Evolutionary conservation across 2,329 filamentous ascomycete species (phyloP), one percentile per base, ranked within the genome.

Genomic region (Westerdykella sp.): DNA sequence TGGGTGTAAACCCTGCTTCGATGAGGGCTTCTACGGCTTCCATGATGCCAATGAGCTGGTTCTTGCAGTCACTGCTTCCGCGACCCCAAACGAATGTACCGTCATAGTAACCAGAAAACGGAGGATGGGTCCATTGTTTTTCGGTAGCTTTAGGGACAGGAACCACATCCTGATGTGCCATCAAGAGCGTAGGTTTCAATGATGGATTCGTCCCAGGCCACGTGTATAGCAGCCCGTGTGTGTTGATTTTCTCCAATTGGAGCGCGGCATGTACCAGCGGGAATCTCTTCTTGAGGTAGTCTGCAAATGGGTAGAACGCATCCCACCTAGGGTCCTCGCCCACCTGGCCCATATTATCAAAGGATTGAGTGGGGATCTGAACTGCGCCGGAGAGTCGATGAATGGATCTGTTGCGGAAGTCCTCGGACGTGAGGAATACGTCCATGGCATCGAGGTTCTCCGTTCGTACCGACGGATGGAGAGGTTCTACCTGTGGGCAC

Each of bases 131-230:
- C 80, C 80, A 84, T 34, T 75, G 67, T 3, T 74, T 76, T 4
- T 74, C 68, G 5, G 73, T 68, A 2, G 70, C 69, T 4, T 61
- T 54, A 5, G 60, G 61, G 0, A 80, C 78, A 2, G 79, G 79
- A 2, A 84, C 80, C 7, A 81, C 78, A 56, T 84, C 81, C 56
- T 82, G 78, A 58, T 83, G 80, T 1, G 79, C 80, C 69, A 81
- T 77, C 31, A 84, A 65, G 16, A 83, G 63, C 3, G 75, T 72
- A 0, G 79, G 79, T 59, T 77, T 78, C 31, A 80, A 61, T 1
- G 55, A 58, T 2, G 60, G 46, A 30, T 80, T 67, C 6, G 66
- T 69, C 4, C 80, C 80, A 32, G 73, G 47, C 73, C 78, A 78
- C 2, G 77, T 80, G 55, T 75, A 81, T 23, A 83, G 56, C 35